Base-by-base conservation (phyloP, 805 yeast species). In the Blastobotrys robertii region DNA sequence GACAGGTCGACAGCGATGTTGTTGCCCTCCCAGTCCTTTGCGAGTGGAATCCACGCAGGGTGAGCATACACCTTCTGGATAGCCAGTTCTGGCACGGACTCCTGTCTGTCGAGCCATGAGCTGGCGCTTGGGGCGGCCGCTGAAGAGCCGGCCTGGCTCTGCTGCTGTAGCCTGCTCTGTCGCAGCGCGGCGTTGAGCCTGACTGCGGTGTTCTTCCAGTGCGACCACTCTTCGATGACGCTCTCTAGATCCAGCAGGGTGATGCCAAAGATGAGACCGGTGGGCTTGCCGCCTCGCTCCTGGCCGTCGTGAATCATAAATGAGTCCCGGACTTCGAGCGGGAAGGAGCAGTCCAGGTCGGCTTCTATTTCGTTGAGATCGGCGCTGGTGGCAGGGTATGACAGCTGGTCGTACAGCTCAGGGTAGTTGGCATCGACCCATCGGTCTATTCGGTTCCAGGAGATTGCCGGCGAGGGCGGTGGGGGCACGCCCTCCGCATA, bases 221-320 rank as follows among this genome's bases (percentile, higher is more conserved):
- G 74, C 48, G 75, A 78, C 38, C 94, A 81, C 74, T 84, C 85
- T 36, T 79, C 81, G 30, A 81, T 81, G 41, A 88, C 73, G 51
- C 80, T 81, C 57, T 88, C 95, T 34, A 90, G 63, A 15, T 84
- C 81, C 74, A 92, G 70, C 46, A 92, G 68, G 42, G 81, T 77
- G 51, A 84, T 67, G 2, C 96, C 95, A 59, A 79, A 90, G 32
- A 92, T 59, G 43, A 92, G 64, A 8, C 98, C 86, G 3, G 78
- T 72, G 47, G 84, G 78, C 44, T 78, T 75, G 35, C 87, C 94
- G 47, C 82, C 70, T 33, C 73, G 73, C 45, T 81, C 83, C 65
- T 92, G 98, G 41, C 98, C 98, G 57, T 92, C 97, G 51, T 92
- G 95, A 34, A 82, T 64, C 54, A 78, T 74, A 56, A 74, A 75